phyloP scores from a whole-genome alignment of 78 protist genomes.

The Anaeramoeba flamelloides region DNA sequence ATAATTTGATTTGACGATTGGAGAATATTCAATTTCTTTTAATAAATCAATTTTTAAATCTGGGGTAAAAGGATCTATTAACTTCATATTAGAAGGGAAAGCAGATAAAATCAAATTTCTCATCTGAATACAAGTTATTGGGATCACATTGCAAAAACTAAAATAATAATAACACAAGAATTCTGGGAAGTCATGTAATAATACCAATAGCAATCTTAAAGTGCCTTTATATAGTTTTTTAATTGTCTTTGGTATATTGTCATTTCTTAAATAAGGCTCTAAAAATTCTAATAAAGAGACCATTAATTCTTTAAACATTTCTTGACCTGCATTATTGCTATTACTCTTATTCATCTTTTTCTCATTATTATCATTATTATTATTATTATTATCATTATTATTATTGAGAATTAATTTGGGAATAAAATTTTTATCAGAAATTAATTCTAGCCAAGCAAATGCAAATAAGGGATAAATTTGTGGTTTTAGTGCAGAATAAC shows the following conservation, averaged over 20 bases:
- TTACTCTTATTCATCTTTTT: too few species aligned
- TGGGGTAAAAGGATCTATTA: constrained; percentile 93
- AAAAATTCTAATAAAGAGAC: constrained; percentile 60
- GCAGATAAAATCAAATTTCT: constrained; percentile 83
- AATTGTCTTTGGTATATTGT: constrained; percentile 51
- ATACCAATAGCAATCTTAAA: constrained; percentile 51
- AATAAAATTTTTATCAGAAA: constrained; percentile 75
- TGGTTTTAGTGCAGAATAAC: constrained; percentile 56
- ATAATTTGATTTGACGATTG: constrained; percentile 39
- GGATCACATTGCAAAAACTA: constrained; percentile 76
- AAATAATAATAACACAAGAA: constrained; percentile 83
- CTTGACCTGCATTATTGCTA: too few species aligned
- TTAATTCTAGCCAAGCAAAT: constrained; percentile 86
- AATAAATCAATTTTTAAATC: constrained; percentile 68
- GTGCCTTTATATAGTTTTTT: constrained; percentile 61
- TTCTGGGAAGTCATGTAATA: constrained; percentile 95
- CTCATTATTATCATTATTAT: too few species aligned
- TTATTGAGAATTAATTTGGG: constrained; percentile 62
- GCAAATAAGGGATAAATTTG: constrained; percentile 67
- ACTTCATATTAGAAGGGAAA: constrained; percentile 71
- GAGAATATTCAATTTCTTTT: constrained; percentile 69
- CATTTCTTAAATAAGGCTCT: constrained; percentile 49
- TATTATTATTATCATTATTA: too few species aligned
- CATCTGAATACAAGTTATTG: constrained; percentile 77
- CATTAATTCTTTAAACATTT: constrained; percentile 53